These are phyloP conservation scores for Apiotrichum veenhuisii DNA, from an alignment of 1,284 basidiomycete species.

Conservation along the genomic window DNA sequence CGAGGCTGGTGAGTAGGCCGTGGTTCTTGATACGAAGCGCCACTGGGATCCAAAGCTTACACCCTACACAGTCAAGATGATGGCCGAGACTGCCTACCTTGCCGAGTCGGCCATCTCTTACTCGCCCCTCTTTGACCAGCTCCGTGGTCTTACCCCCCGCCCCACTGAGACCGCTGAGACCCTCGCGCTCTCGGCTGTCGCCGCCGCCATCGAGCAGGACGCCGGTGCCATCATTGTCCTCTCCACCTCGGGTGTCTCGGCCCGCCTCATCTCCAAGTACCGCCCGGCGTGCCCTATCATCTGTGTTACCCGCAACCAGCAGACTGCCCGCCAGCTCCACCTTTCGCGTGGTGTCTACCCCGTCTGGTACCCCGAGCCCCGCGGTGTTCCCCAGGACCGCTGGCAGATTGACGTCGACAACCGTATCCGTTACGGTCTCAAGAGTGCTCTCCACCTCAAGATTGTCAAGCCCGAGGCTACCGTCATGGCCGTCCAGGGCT, in stretches of 20 bases:
- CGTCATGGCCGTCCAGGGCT: conserved; percentile 94
- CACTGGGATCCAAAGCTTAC: no score
- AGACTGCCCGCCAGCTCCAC: conserved; percentile 95
- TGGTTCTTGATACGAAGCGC: background rate
- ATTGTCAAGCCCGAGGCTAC: conserved; percentile 87
- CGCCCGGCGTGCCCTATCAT: conserved; percentile 91
- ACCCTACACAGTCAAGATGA: conserved; percentile 74
- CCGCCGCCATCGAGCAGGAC: conserved; percentile 89
- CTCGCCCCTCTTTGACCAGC: conserved; percentile 83
- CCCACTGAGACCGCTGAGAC: conserved; percentile 92
- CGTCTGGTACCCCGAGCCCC: conserved; percentile 86
- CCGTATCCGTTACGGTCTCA: conserved; percentile 68
- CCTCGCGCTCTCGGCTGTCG: conserved; percentile 86
- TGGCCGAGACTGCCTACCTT: conserved; percentile 95
- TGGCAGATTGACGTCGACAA: conserved; percentile 92
- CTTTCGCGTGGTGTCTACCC: conserved; percentile 96
- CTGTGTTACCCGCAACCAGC: conserved; percentile 91
- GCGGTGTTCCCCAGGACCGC: conserved; percentile 78
- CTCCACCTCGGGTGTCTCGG: conserved; percentile 89
- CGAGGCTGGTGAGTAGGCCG: conserved; percentile 68
- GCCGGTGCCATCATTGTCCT: conserved; percentile 93
- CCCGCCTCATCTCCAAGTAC: conserved; percentile 95
- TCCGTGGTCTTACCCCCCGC: conserved; percentile 70
- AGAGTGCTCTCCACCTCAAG: conserved; percentile 78
- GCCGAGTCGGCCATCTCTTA: conserved; percentile 92